Conservation (phyloP, 2,329 filamentous ascomycete species). For the Cephalotrichum gorgonifer region DNA sequence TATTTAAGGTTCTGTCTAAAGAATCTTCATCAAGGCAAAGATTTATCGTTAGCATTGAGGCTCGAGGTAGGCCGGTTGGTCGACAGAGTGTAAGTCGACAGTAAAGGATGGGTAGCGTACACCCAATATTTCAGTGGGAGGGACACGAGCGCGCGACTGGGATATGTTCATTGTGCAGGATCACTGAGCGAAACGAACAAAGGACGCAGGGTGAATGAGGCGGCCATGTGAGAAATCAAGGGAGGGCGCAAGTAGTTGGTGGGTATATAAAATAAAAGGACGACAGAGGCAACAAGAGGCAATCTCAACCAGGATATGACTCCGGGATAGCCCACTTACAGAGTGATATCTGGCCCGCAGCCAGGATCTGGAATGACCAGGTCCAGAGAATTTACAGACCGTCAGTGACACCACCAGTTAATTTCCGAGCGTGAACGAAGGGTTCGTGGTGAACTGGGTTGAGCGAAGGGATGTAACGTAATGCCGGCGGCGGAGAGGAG, state of each 20-base stretch:
- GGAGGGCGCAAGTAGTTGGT: too few relatives aligned
- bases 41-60: slow-evolving; percentile 27
- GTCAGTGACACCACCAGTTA: slow-evolving; percentile 1
- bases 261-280: background rate
- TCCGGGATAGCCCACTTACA: background rate
- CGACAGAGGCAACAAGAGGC: background rate
- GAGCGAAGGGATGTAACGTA: background rate
- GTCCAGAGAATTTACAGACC: background rate
- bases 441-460: background rate
- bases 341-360: slow-evolving; percentile 3
- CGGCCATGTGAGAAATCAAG: too few relatives aligned
- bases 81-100: background rate
- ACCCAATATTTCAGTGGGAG: background rate
- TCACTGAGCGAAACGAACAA: too few relatives aligned
- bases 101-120: background rate
- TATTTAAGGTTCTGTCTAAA: background rate
- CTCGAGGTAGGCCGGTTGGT: slow-evolving; percentile 13
- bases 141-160: background rate
- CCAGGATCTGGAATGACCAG: background rate
- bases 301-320: background rate
- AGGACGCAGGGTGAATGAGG: too few relatives aligned
- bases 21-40: slow-evolving; percentile 9
- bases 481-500: slow-evolving; percentile 9
- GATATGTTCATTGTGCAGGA: background rate
- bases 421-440: slow-evolving; percentile 4